Percentiles rank a stretch among this genome's conserved stretches.
Evolutionary conservation across 2,329 filamentous ascomycete species (phyloP).

Genomic region (Colletotrichum chrysophilum): DNA sequence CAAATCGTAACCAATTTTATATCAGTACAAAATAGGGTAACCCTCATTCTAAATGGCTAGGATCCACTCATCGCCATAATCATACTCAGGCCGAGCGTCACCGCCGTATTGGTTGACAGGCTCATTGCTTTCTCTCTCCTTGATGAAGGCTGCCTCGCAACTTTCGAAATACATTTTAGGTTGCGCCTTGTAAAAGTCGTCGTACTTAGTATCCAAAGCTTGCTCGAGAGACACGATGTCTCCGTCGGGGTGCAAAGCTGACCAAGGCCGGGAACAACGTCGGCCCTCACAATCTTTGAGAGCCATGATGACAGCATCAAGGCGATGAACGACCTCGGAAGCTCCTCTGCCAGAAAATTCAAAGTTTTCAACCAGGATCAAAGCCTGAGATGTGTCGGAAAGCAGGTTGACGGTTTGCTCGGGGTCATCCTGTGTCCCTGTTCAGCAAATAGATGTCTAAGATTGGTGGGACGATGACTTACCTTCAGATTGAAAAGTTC

Average conservation of each 20-base stretch:
- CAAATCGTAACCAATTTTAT: not conserved
- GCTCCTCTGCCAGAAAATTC: not conserved
- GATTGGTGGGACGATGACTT: not conserved
- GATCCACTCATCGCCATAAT: not conserved
- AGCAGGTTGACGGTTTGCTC: not conserved
- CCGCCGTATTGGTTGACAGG: not conserved
- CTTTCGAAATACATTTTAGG: constrained; percentile 5
- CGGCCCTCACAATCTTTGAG: not conserved
- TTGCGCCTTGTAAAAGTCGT: not conserved
- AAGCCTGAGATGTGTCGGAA: not conserved
- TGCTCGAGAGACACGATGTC: not conserved
- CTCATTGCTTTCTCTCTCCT: not conserved
- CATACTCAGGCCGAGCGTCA: not conserved
- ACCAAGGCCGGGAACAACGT: not conserved
- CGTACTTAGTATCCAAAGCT: not conserved
- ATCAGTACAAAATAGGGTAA: not conserved
- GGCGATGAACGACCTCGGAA: not conserved
- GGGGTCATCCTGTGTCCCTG: not conserved
- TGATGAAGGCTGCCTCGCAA: not conserved
- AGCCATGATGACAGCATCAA: not conserved
- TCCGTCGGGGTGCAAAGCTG: not conserved
- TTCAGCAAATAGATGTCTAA: not conserved
- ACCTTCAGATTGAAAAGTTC: constrained; percentile 57
- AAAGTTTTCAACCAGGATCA: not conserved
- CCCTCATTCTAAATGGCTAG: not conserved